Percentiles rank a stretch among this genome's conserved stretches.
phyloP scores from a whole-genome alignment of 1,284 basidiomycete species.

The Volvariella volvacea region DNA sequence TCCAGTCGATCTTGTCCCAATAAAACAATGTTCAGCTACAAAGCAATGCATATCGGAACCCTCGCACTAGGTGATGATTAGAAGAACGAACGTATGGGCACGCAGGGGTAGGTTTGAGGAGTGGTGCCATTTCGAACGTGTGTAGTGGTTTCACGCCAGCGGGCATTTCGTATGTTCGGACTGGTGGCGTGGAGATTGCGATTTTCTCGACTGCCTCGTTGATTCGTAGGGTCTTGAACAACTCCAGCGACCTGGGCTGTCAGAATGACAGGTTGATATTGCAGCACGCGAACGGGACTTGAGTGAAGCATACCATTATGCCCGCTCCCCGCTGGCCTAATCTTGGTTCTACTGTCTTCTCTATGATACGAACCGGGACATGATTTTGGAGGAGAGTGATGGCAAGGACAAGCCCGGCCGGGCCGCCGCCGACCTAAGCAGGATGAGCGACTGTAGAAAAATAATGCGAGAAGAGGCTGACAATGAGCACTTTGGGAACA shows the following conservation, averaged over 20 bases:
- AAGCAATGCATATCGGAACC: not conserved
- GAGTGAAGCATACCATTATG: slow-evolving; percentile 15
- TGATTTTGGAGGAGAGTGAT: slow-evolving; percentile 20
- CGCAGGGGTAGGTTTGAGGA: slow-evolving; percentile 22
- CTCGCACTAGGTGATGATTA: not conserved
- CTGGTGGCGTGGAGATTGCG: slow-evolving; percentile 19
- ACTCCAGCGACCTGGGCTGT: slow-evolving; percentile 24
- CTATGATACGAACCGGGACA: slow-evolving; percentile 22
- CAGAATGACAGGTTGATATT: too few relatives aligned
- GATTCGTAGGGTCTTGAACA: slow-evolving; percentile 21
- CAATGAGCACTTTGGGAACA: not conserved
- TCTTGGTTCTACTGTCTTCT: slow-evolving; percentile 18
- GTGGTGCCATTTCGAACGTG: slow-evolving; percentile 23
- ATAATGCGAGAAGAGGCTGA: not conserved
- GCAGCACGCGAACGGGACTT: not conserved
- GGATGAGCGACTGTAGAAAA: not conserved
- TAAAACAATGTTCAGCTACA: slow-evolving; percentile 22
- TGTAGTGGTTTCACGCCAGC: slow-evolving; percentile 14
- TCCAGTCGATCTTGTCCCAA: slow-evolving; percentile 34
- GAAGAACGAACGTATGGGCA: slow-evolving; percentile 20
- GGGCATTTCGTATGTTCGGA: slow-evolving; percentile 1
- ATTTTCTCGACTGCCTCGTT: slow-evolving; percentile 20
- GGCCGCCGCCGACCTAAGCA: slow-evolving; percentile 19
- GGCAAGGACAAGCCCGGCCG: slow-evolving; percentile 23
- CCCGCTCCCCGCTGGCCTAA: slow-evolving; percentile 19